Evolutionary conservation across 169 alveolate species (phyloP), one percentile per base, ranked within the genome.

Genomic region (Plasmodium blacklocki): DNA sequence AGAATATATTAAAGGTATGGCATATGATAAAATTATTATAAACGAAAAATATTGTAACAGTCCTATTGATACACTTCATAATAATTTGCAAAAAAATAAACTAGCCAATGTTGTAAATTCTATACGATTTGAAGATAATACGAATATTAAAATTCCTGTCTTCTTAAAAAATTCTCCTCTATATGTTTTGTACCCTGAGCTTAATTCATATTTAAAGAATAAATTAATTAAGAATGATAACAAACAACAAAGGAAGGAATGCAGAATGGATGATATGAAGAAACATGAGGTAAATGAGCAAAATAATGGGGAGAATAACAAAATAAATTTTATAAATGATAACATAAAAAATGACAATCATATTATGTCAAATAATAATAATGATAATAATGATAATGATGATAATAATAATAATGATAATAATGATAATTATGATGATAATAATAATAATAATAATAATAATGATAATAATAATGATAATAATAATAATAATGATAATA

Each of bases 131-230:
- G 74, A 78, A 23, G 89, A 78, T 2, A 78, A 67, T 29, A 32
- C 78, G 2, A 78, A 58, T 49, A 52, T 78, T 5, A 78, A 50
- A 23, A 78, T 78, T 26, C 89, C 89, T 3, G 18, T 71, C 7
- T 64, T 59, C 54, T 50, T 78, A 45, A 78, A 59, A 59, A 18
- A 9, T 21, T 78, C 89, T 23, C 89, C 89, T 43, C 39, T 64
- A 2, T 47, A 64, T 66, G 70, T 78, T 54, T 60, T 78, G 12
- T 78, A 78, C 12, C 89, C 89, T 8, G 89, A 78, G 45, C 19
- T 78, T 32, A 32, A 11, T n/a, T 32, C 45, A 32, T 32, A 32
- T 32, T 0, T 32, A 32, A 32, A 32, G 7, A 2, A 32, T 5
- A 32, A 8, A 0, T 32, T 32, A 32, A 32, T 4, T 32, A 32